These are phyloP conservation scores for Cercospora berteroae DNA, from an alignment of 2,329 filamentous ascomycete genomes.

Conservation along the genomic window DNA sequence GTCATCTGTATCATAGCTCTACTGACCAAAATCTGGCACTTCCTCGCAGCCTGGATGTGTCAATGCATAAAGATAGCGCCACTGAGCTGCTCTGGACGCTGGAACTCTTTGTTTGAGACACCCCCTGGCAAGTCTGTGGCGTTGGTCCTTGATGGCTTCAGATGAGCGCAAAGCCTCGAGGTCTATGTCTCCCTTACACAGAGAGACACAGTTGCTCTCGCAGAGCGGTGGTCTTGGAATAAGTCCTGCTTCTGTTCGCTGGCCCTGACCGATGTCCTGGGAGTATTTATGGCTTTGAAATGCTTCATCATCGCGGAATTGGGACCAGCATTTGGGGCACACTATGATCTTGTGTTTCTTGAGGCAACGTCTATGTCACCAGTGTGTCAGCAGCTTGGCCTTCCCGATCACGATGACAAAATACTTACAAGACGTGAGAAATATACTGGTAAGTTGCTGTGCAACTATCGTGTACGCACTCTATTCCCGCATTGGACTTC, in stretches of 20 bases:
- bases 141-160: background rate
- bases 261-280: background rate
- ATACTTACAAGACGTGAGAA: background rate
- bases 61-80: background rate
- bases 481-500: background rate
- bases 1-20: accelerated
- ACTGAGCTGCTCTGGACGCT: background rate
- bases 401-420: background rate
- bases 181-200: background rate
- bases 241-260: too few relatives aligned
- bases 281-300: background rate
- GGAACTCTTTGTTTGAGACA: background rate
- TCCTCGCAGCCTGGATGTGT: background rate
- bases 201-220: background rate
- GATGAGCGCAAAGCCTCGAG: background rate
- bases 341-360: background rate
- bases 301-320: background rate
- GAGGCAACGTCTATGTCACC: background rate
- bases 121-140: background rate
- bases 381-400: background rate
- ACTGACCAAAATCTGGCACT: background rate
- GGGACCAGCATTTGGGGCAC: background rate
- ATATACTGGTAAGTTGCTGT: background rate
- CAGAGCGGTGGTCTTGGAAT: too few relatives aligned
- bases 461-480: background rate